Percentiles rank a stretch among this genome's conserved stretches.
Evolutionary conservation across 306 rosid species (phyloP).

Genomic region (Rubus idaeus): DNA sequence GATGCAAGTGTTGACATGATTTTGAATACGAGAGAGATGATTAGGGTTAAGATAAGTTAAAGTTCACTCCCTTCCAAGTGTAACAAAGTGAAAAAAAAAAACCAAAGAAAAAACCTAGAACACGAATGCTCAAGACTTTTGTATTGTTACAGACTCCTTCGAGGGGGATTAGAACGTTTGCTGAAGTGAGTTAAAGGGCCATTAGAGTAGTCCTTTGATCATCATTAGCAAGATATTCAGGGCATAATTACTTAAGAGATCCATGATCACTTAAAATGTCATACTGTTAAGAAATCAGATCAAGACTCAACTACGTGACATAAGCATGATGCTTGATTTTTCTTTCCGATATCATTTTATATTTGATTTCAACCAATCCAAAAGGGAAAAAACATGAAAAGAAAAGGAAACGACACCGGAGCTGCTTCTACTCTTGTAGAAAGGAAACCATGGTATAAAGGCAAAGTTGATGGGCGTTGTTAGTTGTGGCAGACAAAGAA

Average conservation of each 20-base stretch:
- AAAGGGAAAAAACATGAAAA: background rate
- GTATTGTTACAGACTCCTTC: background rate
- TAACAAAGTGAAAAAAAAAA: too few relatives aligned
- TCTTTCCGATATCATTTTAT: background rate
- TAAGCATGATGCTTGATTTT: background rate
- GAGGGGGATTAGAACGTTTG: background rate
- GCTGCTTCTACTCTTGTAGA: too few relatives aligned
- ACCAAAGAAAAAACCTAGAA: too few relatives aligned
- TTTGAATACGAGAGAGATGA: too few relatives aligned
- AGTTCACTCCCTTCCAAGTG: too few relatives aligned
- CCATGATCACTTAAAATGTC: background rate
- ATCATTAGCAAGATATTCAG: background rate
- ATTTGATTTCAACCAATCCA: background rate
- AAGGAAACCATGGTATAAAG: too few relatives aligned
- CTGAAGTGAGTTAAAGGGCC: background rate
- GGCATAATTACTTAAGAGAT: background rate
- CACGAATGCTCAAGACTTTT: too few relatives aligned
- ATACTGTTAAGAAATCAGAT: background rate
- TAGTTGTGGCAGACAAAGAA: constrained; percentile 39
- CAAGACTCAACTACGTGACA: background rate
- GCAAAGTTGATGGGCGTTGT: constrained; percentile 23
- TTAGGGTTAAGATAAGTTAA: too few relatives aligned
- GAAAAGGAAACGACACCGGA: constrained; percentile 27
- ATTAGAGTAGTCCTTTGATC: background rate
- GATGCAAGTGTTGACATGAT: background rate